Conservation (phyloP, 2,329 filamentous ascomycete genomes). For the Pestalotiopsis sp. region DNA sequence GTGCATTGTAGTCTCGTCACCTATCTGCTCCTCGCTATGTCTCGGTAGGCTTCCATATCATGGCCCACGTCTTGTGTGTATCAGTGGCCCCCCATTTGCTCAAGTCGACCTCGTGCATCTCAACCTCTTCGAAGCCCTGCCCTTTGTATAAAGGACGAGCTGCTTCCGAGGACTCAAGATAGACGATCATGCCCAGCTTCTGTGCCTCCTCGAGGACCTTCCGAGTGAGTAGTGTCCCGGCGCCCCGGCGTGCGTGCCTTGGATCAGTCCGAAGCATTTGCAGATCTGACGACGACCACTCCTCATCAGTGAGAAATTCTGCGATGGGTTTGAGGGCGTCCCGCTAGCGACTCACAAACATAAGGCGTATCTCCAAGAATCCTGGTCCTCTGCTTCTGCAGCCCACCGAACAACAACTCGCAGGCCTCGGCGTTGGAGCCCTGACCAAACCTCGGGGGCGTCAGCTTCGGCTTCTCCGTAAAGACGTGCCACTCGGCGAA, state of each 20-base stretch:
- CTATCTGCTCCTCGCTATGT: background rate
- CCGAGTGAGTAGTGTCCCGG: constrained; percentile 37
- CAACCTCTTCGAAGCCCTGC: constrained; percentile 41
- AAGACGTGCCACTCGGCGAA: constrained; percentile 33
- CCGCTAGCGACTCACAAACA: constrained; percentile 26
- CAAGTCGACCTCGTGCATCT: constrained; percentile 27
- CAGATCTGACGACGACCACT: constrained; percentile 30
- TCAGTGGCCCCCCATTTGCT: constrained; percentile 31
- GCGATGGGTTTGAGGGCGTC: background rate
- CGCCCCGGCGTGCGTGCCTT: constrained; percentile 40
- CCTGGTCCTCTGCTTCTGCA: constrained; percentile 19
- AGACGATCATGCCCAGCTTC: constrained; percentile 32
- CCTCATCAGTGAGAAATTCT: background rate
- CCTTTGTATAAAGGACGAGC: constrained; percentile 39
- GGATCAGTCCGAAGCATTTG: constrained; percentile 41
- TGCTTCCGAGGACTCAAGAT: constrained; percentile 37
- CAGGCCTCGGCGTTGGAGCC: constrained; percentile 33
- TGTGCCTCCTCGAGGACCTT: constrained; percentile 39
- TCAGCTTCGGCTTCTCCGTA: constrained; percentile 20
- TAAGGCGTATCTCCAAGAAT: constrained; percentile 24
- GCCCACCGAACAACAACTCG: constrained; percentile 29
- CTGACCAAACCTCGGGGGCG: constrained; percentile 21
- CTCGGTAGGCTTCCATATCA: constrained; percentile 22
- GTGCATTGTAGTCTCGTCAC: too few relatives aligned
- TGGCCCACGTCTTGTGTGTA: constrained; percentile 25